Conservation (phyloP, 805 yeast genomes). For the Candida adriatica region DNA sequence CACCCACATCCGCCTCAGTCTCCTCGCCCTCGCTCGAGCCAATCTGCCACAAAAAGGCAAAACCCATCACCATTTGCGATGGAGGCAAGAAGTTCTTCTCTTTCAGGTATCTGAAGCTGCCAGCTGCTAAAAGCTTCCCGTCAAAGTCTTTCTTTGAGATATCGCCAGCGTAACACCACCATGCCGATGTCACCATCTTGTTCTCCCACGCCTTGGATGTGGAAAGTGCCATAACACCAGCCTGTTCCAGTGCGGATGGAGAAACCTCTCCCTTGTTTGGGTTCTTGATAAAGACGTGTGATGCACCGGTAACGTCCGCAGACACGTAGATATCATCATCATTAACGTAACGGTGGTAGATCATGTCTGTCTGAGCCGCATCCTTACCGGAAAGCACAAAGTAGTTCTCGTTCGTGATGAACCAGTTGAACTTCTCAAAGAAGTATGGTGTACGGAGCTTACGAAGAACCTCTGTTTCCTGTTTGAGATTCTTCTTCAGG, state of each 20-base stretch:
- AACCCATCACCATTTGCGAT: slow-evolving; percentile 83
- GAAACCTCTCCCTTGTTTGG: slow-evolving; percentile 71
- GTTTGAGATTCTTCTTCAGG: slow-evolving; percentile 53
- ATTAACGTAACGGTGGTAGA: slow-evolving; percentile 70
- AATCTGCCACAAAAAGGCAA: slow-evolving; percentile 71
- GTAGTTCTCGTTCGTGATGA: slow-evolving; percentile 83
- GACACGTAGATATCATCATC: slow-evolving; percentile 66
- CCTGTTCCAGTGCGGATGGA: slow-evolving; percentile 83
- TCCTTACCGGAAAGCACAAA: slow-evolving; percentile 86
- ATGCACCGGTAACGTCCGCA: slow-evolving; percentile 67
- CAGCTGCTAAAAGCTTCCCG: slow-evolving; percentile 56
- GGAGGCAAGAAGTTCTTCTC: slow-evolving; percentile 64
- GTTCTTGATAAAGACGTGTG: slow-evolving; percentile 75
- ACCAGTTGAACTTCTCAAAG: slow-evolving; percentile 96
- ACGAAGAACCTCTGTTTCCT: slow-evolving; percentile 45
- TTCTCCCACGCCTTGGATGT: slow-evolving; percentile 88
- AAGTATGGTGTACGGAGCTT: slow-evolving; percentile 69
- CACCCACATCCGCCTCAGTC: slow-evolving; percentile 2
- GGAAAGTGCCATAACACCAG: slow-evolving; percentile 78
- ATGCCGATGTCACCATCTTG: slow-evolving; percentile 74
- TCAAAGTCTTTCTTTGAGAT: slow-evolving; percentile 63
- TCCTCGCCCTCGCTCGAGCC: slow-evolving; percentile 38
- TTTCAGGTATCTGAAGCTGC: slow-evolving; percentile 47
- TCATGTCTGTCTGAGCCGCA: slow-evolving; percentile 67
- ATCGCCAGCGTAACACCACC: slow-evolving; percentile 70